These are phyloP conservation scores for Aspergillus leporis DNA, from an alignment of 495 filamentous ascomycete species.

Conservation along the genomic window DNA sequence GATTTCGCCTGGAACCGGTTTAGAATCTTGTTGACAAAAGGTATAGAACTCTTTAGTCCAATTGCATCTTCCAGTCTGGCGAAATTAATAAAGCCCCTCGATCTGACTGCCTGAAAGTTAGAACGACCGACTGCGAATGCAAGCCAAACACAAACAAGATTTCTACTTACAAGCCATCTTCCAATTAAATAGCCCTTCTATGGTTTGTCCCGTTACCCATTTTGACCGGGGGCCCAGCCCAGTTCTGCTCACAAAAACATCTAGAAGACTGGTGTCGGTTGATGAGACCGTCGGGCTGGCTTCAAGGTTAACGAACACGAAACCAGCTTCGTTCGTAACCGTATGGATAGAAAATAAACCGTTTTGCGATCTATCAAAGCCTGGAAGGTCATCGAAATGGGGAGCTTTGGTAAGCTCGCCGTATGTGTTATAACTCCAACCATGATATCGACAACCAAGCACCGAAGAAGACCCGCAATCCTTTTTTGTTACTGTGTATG, in stretches of 20 bases:
- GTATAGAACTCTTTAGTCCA: background rate
- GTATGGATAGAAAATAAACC: conserved; percentile 48
- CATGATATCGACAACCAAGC: conserved; percentile 61
- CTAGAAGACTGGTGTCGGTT: conserved; percentile 13
- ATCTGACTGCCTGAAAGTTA: background rate
- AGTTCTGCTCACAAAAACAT: conserved; percentile 15
- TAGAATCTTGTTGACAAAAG: background rate
- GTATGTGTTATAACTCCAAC: conserved; percentile 59
- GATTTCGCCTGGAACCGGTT: background rate
- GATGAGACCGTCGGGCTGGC: conserved; percentile 18
- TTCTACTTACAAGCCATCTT: conserved; percentile 33
- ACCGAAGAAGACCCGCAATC: conserved; percentile 50
- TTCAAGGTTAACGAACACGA: conserved; percentile 48
- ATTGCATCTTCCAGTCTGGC: background rate
- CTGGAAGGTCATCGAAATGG: conserved; percentile 53
- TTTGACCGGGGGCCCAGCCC: conserved; percentile 14
- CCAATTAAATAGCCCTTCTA: conserved; percentile 49
- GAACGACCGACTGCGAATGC: too few relatives aligned
- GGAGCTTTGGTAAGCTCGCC: conserved; percentile 61
- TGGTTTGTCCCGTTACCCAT: conserved; percentile 38
- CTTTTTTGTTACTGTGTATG: conserved; percentile 55
- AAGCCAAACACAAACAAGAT: background rate
- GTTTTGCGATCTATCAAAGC: conserved; percentile 57
- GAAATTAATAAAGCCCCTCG: background rate
- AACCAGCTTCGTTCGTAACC: conserved; percentile 27